phyloP scores from a whole-genome alignment of 2,329 filamentous ascomycete species.

The Myriosclerotinia scirpicola region DNA sequence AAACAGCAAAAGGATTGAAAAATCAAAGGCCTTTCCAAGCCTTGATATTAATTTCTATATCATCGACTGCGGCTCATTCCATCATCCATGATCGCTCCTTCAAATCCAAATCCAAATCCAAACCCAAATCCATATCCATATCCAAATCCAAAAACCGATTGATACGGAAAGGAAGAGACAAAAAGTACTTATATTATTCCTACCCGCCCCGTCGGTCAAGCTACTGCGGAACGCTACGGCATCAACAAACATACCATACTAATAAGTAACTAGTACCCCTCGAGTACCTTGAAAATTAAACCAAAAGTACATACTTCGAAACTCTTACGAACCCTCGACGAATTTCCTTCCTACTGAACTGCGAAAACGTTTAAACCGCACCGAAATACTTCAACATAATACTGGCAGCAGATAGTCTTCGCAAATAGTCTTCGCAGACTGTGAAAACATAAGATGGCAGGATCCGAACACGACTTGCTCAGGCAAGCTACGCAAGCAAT shows the following conservation, averaged over 20 bases:
- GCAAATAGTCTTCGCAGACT: constrained; percentile 11
- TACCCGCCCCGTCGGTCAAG: neutral
- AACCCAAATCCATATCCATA: neutral
- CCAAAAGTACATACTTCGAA: neutral
- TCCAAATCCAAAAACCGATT: neutral
- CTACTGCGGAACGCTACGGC: neutral
- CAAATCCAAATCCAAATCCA: neutral
- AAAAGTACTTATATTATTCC: neutral
- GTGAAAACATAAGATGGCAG: constrained; percentile 31
- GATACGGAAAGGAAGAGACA: neutral
- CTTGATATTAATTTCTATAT: neutral
- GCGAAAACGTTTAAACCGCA: neutral
- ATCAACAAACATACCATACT: neutral
- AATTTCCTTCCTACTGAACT: neutral
- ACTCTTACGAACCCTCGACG: neutral
- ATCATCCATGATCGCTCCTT: constrained; percentile 2
- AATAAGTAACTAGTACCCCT: neutral
- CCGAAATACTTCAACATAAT: constrained; percentile 6
- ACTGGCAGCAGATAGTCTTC: neutral
- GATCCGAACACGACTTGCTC: constrained; percentile 40
- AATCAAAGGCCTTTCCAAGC: neutral
- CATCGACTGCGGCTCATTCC: constrained; percentile 18
- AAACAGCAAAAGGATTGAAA: neutral
- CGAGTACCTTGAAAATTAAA: neutral
- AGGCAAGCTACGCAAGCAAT: constrained; percentile 42